A percentile compares a stretch with the other conserved stretches of the same genome.
Conservation (phyloP, 2,329 filamentous ascomycete species). For the Talaromyces pinophilus region DNA sequence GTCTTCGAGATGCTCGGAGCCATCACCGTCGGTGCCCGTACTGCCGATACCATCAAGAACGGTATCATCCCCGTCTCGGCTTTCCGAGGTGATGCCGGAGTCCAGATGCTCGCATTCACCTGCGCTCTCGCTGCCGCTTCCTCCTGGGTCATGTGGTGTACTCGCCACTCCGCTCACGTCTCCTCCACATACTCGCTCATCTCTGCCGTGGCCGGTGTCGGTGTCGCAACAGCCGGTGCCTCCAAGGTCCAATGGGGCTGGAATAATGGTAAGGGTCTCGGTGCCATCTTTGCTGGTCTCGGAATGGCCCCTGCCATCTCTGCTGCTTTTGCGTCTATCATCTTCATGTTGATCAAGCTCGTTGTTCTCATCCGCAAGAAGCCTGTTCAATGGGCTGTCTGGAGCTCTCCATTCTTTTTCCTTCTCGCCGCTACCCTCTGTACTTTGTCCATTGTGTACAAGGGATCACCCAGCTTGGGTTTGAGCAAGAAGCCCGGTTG, state of each 20-base stretch:
- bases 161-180: conserved; percentile 69
- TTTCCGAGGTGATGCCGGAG: conserved; percentile 62
- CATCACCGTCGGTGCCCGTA: conserved; percentile 63
- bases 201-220: conserved; percentile 68
- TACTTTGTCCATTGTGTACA: conserved; percentile 77
- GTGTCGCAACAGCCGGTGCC: conserved; percentile 66
- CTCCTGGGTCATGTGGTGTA: conserved; percentile 80
- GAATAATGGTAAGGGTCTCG: conserved; percentile 67
- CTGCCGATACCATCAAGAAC: conserved; percentile 78
- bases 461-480: conserved; percentile 70
- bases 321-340: conserved; percentile 63
- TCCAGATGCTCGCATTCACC: conserved; percentile 68
- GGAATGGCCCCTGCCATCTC: conserved; percentile 71
- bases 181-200: conserved; percentile 68
- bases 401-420: conserved; percentile 74
- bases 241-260: conserved; percentile 67
- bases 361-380: conserved; percentile 71
- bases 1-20: conserved; percentile 23
- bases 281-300: conserved; percentile 70
- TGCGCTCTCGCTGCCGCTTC: conserved; percentile 66
- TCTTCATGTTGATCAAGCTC: conserved; percentile 73
- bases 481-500: conserved; percentile 65
- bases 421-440: conserved; percentile 72
- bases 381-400: conserved; percentile 72
- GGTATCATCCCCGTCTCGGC: conserved; percentile 65